Percentiles rank a stretch among this genome's conserved stretches.
Conservation (phyloP, 371 early-diverging fungal genomes). For the Circinella minor region DNA sequence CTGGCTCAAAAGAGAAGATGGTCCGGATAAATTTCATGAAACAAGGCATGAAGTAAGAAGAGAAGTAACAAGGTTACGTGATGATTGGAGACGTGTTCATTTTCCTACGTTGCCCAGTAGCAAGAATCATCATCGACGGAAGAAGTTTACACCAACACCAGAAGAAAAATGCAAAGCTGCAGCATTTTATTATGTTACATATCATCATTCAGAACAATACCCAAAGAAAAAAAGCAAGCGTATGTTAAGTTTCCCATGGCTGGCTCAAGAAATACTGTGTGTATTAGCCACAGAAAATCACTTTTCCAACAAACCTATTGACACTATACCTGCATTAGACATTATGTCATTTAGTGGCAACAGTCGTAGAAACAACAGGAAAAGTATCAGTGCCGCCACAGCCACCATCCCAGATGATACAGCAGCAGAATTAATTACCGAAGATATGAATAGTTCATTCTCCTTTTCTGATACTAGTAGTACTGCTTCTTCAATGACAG, state of each 20-base stretch:
- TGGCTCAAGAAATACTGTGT: constrained; percentile 58
- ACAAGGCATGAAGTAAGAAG: constrained; percentile 1
- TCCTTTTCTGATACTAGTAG: no score
- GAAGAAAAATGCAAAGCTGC: constrained; percentile 54
- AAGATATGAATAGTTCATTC: no score
- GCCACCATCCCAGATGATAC: no score
- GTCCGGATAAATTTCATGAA: constrained; percentile 11
- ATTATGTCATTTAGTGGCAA: not conserved
- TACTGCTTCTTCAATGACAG: no score
- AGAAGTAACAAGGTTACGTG: constrained; percentile 7
- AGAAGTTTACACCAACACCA: constrained; percentile 2
- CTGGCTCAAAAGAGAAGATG: constrained; percentile 28
- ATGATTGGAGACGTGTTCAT: constrained; percentile 4
- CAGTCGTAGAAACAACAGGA: not conserved
- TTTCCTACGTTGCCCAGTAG: not conserved
- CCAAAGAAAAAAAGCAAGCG: not conserved
- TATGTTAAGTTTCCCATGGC: constrained; percentile 70
- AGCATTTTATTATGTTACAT: constrained; percentile 76
- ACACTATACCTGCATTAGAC: not conserved
- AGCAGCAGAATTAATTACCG: no score
- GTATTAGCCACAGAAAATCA: constrained; percentile 24
- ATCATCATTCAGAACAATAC: constrained; percentile 41
- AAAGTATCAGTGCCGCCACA: no score
- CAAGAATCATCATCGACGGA: constrained; percentile 2
- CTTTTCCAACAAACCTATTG: not conserved